Conservation (phyloP, 2,329 filamentous ascomycete genomes). For the Nigrospora osmanthi region DNA sequence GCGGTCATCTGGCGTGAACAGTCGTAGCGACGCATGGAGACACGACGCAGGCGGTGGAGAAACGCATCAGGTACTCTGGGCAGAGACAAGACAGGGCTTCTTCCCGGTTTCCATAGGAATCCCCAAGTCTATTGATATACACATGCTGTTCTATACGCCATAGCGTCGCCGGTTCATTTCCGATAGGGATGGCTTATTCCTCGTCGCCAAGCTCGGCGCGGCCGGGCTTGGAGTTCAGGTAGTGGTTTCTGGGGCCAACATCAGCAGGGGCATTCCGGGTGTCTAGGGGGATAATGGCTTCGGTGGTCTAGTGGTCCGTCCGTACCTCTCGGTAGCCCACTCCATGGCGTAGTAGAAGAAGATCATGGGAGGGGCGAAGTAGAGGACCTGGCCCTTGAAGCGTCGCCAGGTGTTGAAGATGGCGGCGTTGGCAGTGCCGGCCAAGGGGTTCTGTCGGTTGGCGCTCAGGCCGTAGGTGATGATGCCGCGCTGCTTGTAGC, state of each 20-base stretch:
- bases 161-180: neutral
- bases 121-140: slow-evolving; percentile 8
- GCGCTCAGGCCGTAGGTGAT: slow-evolving; percentile 66
- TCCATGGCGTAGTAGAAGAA: slow-evolving; percentile 14
- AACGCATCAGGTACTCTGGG: too few species aligned
- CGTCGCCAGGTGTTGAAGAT: slow-evolving; percentile 93
- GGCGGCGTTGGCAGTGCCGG: slow-evolving; percentile 67
- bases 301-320: too few species aligned
- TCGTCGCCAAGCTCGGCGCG: slow-evolving; percentile 5
- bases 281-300: neutral
- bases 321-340: too few species aligned
- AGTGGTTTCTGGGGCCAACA: slow-evolving; percentile 4
- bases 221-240: slow-evolving; percentile 7
- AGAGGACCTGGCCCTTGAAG: slow-evolving; percentile 76
- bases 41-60: too few species aligned
- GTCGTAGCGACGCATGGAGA: too few species aligned
- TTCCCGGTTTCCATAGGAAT: neutral
- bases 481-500: slow-evolving; percentile 55
- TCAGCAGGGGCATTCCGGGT: neutral
- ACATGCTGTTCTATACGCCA: slow-evolving; percentile 5
- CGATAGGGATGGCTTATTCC: slow-evolving; percentile 1
- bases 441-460: slow-evolving; percentile 83
- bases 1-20: too few species aligned
- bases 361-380: slow-evolving; percentile 72
- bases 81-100: neutral